Base-by-base conservation (phyloP, 108 stramenopile genomes). In the Thalassiosira profunda region DNA sequence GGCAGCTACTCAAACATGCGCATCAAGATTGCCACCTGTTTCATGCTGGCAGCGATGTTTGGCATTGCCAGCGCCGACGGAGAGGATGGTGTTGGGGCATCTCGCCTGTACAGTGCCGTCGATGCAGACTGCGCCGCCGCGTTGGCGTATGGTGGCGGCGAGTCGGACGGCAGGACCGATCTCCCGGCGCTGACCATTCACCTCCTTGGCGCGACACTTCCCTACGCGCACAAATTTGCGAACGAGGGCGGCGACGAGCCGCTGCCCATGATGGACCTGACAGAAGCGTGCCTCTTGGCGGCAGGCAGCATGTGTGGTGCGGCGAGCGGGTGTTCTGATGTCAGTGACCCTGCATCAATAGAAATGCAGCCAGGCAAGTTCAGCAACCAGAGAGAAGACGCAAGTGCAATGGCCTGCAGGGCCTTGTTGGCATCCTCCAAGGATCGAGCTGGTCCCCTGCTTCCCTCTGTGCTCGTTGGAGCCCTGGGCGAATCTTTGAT, bases 281-380 rank as follows among this genome's bases (percentile, higher is more conserved):
- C 88, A 0, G 89, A 88, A 53, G 71, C 86, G 0, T 75, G 84
- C 11, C 61, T 94, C 41, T 63, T 89, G n/a, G 92, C 89, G 1
- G 83, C 72, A 9, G 92, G 92, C 38, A 85, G 87, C 34, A 88
- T 93, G 79, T 90, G 92, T 66, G 92, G 92, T 11, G n/a, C n/a
- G n/a, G n/a, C n/a, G n/a, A n/a, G n/a, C n/a, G n/a, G n/a, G n/a
- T n/a, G n/a, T n/a, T n/a, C n/a, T n/a, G n/a, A n/a, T n/a, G n/a
- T n/a, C n/a, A n/a, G n/a, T n/a, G n/a, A n/a, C n/a, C n/a, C n/a
- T n/a, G n/a, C n/a, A n/a, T n/a, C n/a, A n/a, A n/a, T n/a, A n/a
- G 63, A 51, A 18, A 31, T 57, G 15, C 24, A 45, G 29, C 10
- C 24, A 1, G 91, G 84, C 37, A 78, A 72, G 46, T 89, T 81